phyloP scores from a whole-genome alignment of 129 eudicot genomes.

The Kitagawia praeruptora region DNA sequence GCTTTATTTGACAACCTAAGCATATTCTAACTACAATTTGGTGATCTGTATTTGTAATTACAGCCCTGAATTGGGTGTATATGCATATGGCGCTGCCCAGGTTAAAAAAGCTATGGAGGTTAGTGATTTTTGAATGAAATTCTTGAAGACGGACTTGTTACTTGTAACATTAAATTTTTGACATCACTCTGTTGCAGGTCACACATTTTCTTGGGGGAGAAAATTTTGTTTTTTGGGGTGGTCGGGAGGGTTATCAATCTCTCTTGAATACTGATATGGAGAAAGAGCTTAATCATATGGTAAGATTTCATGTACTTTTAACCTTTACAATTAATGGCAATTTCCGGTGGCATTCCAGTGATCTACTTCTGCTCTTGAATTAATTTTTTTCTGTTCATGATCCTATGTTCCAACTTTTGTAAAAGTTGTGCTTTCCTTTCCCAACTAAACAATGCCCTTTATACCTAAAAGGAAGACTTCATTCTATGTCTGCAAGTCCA shows the following conservation, averaged over 20 bases:
- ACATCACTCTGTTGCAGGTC: constrained; percentile 35
- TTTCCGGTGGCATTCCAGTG: not conserved
- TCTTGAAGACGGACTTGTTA: not conserved
- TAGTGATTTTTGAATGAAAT: not conserved
- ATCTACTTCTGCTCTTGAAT: not conserved
- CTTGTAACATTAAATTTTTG: not conserved
- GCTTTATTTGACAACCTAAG: not conserved
- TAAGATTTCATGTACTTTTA: constrained; percentile 13
- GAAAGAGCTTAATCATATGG: constrained; percentile 95
- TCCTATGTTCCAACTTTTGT: not conserved
- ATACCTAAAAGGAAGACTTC: not conserved
- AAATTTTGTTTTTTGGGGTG: constrained; percentile 98
- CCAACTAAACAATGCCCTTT: not conserved
- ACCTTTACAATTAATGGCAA: not conserved
- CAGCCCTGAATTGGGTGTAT: constrained; percentile 91
- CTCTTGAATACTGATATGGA: constrained; percentile 98
- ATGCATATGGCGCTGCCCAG: constrained; percentile 92
- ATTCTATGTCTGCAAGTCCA: not conserved
- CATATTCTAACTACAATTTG: not conserved
- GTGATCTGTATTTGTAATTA: constrained; percentile 2
- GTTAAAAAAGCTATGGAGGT: constrained; percentile 99
- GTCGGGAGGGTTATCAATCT: constrained; percentile 97
- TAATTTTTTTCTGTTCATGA: not conserved
- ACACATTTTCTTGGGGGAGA: constrained; percentile 99
- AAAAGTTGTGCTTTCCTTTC: not conserved